phyloP scores from a whole-genome alignment of 345 rosid genomes.

The Toxicodendron radicans region DNA sequence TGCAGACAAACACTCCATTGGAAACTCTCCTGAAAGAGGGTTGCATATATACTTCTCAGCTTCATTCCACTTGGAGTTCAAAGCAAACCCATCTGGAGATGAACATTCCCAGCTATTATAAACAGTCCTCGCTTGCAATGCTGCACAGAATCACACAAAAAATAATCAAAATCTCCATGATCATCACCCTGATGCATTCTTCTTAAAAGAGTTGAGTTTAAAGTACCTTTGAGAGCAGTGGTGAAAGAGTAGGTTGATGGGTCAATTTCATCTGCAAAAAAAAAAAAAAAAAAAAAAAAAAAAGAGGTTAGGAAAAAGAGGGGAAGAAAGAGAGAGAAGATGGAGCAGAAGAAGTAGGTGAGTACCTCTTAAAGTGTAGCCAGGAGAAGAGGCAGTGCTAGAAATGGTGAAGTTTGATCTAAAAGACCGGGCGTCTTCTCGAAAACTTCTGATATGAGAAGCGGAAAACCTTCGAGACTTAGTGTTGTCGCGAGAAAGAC shows the following conservation, averaged over 20 bases:
- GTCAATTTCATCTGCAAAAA: constrained; percentile 76
- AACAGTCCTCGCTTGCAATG: constrained; percentile 74
- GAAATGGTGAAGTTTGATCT: constrained; percentile 67
- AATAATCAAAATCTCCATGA: background rate
- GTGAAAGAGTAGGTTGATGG: constrained; percentile 93
- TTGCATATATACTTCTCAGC: constrained; percentile 96
- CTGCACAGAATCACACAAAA: constrained; percentile 36
- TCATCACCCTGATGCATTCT: background rate
- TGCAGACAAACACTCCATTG: constrained; percentile 95
- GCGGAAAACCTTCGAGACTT: constrained; percentile 76
- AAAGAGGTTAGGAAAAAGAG: background rate
- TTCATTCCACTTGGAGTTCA: constrained; percentile 94
- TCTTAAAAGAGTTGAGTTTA: too few species aligned
- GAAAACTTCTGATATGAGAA: constrained; percentile 64
- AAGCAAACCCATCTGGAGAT: constrained; percentile 76
- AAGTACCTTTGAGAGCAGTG: constrained; percentile 74
- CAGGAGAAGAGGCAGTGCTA: constrained; percentile 96
- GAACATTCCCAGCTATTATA: constrained; percentile 57
- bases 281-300: background rate
- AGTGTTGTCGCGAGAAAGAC: constrained; percentile 49
- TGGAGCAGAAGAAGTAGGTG: background rate
- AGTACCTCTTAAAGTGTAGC: constrained; percentile 53
- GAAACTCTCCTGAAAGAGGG: constrained; percentile 96
- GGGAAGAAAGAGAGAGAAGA: background rate
- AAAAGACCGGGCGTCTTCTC: constrained; percentile 71